Base-by-base conservation (phyloP, 306 rosid species). In the Gillenia trifoliata region DNA sequence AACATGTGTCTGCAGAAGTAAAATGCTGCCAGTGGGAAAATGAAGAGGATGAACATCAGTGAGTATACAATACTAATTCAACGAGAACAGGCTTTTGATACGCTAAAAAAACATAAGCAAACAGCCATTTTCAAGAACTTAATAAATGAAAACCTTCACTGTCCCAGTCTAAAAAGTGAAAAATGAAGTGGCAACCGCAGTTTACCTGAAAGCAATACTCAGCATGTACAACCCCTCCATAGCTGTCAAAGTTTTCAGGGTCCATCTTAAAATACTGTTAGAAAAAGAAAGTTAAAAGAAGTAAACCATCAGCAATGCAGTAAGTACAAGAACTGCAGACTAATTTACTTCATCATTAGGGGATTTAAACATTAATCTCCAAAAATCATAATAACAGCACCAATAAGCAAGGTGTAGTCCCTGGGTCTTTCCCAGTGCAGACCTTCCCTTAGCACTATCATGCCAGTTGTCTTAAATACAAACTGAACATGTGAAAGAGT, bases 181-280 rank as follows among this genome's bases (percentile, higher is more conserved):
- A 62, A 70, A 38, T 26, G 66, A 45, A 75, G 73, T 61, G 68
- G 69, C 29, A 40, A 29, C 20, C 36, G 50, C 60, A 64, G 70
- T 77, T 79, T 88, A 93, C 98, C 98, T 93, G 97, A 85, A 93
- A 89, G 79, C 98, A 93, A 80, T 93, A 93, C 83, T 93, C 97
- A 0, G 87, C 94, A 83, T 93, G 98, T 30, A 89, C 89, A 34
- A 93, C 91, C 79, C 98, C 98, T 71, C 98, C 98, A 72, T 88
- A 93, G 80, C 74, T 76, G 84, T 91, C 97, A 78, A 72, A 93
- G 82, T 91, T 93, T 62, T 88, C 98, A 70, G 91, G 87, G 78
- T 93, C 93, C 98, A 93, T 93, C 86, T 91, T 91, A 75, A 81
- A 93, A 79, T 93, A 93, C 98, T 93, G 74, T 64, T 64, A 47